Conservation (phyloP, 1,139 yeast species). For the Lodderomyces theae region DNA sequence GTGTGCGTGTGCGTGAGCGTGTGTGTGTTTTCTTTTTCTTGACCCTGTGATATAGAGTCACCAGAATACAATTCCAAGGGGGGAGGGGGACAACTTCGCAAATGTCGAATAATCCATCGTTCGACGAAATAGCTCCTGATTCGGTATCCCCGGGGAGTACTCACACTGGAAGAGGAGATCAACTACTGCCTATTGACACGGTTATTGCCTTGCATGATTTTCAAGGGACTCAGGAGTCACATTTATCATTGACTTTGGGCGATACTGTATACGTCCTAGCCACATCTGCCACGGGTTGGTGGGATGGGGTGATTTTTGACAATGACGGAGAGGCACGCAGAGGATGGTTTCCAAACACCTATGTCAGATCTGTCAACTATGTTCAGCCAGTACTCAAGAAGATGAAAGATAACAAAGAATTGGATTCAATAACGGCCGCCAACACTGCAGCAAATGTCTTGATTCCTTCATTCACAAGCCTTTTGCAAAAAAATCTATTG, state of each 20-base stretch:
- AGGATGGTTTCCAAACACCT: constrained; percentile 77
- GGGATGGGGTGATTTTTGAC: constrained; percentile 63
- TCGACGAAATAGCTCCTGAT: constrained; percentile 43
- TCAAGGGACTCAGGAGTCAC: constrained; percentile 46
- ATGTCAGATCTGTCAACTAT: constrained; percentile 48
- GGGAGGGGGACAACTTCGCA: neutral
- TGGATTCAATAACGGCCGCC: constrained; percentile 47
- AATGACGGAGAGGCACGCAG: constrained; percentile 44
- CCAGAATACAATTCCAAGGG: too few species aligned
- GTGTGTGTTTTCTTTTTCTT: too few species aligned
- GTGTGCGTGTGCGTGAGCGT: too few species aligned
- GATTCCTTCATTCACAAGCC: constrained; percentile 43
- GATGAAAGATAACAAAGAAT: constrained; percentile 39
- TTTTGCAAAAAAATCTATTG: constrained; percentile 36
- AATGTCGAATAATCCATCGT: constrained; percentile 10
- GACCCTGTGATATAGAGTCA: too few species aligned
- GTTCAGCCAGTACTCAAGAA: constrained; percentile 46
- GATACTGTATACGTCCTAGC: constrained; percentile 51
- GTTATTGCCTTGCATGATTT: constrained; percentile 53
- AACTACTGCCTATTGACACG: constrained; percentile 43
- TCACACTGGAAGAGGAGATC: constrained; percentile 18
- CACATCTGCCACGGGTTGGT: constrained; percentile 65
- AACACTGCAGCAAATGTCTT: constrained; percentile 51
- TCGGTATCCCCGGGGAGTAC: constrained; percentile 31
- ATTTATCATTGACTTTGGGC: constrained; percentile 47